These are phyloP conservation scores for Claviceps citrina DNA, from an alignment of 2,329 filamentous ascomycete genomes.

Conservation along the genomic window DNA sequence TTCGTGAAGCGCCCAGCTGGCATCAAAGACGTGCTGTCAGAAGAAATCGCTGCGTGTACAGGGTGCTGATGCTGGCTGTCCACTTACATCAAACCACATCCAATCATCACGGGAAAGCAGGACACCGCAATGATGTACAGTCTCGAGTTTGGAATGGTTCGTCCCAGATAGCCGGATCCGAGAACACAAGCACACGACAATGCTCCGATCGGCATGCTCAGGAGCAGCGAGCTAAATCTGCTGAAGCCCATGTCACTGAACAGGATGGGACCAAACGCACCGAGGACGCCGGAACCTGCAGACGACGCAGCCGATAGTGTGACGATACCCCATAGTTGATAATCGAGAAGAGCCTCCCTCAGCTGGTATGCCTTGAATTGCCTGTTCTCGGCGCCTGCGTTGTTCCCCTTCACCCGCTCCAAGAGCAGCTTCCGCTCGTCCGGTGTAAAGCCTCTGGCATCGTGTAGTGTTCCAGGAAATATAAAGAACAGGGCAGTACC, in stretches of 20 bases:
- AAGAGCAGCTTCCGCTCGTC: slow-evolving; percentile 12
- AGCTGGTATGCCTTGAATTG: slow-evolving; percentile 15
- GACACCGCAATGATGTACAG: slow-evolving; percentile 14
- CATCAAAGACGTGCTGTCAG: neutral
- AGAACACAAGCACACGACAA: slow-evolving; percentile 18
- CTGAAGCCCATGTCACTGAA: slow-evolving; percentile 22
- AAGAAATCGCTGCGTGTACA: neutral
- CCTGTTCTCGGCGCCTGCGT: slow-evolving; percentile 14
- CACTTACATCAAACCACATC: slow-evolving; percentile 15
- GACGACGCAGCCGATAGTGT: slow-evolving; percentile 16
- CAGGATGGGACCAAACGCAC: slow-evolving; percentile 18
- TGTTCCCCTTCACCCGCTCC: slow-evolving; percentile 15
- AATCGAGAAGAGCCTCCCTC: slow-evolving; percentile 14
- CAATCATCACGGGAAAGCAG: slow-evolving; percentile 16
- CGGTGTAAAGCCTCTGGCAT: slow-evolving; percentile 17
- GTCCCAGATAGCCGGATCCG: slow-evolving; percentile 16
- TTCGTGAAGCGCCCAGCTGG: slow-evolving; percentile 12
- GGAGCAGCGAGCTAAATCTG: slow-evolving; percentile 17
- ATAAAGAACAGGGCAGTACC: slow-evolving; percentile 13
- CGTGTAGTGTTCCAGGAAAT: slow-evolving; percentile 17
- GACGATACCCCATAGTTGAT: slow-evolving; percentile 16
- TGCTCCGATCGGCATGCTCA: slow-evolving; percentile 12
- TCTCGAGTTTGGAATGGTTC: slow-evolving; percentile 12
- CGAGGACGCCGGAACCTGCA: slow-evolving; percentile 16
- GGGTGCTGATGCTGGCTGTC: neutral